Evolutionary conservation across 2,329 filamentous ascomycete species (phyloP).

Genomic region (Trichophyton rubrum): DNA sequence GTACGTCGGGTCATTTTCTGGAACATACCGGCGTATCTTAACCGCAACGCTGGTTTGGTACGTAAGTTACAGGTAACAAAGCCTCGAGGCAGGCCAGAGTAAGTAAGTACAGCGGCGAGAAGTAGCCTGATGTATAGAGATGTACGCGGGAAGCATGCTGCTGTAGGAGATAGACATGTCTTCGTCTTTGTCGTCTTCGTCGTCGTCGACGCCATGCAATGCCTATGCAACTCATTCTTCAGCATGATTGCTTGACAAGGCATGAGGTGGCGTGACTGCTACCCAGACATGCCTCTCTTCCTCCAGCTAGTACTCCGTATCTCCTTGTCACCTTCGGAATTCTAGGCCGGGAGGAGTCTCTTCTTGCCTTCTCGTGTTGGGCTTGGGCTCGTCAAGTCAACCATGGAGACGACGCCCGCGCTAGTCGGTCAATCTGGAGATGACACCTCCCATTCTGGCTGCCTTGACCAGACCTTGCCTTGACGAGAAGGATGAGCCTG

Average conservation of each 20-base stretch:
- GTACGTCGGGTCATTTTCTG: neutral
- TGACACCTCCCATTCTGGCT: too few relatives aligned
- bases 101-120: too few relatives aligned
- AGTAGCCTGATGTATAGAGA: neutral
- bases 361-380: neutral
- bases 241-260: neutral
- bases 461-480: too few relatives aligned
- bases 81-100: too few relatives aligned
- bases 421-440: neutral
- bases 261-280: conserved; percentile 1
- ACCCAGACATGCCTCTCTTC: neutral
- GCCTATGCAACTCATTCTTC: neutral
- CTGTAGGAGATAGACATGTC: neutral
- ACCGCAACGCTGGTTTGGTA: too few relatives aligned
- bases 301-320: neutral
- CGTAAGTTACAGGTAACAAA: too few relatives aligned
- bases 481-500: too few relatives aligned
- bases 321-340: neutral
- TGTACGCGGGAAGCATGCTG: neutral
- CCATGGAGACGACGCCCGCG: neutral
- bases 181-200: neutral
- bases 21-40: neutral
- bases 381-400: neutral
- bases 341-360: too few relatives aligned
- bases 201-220: neutral